Evolutionary conservation across 176 grass and related monocot genomes (phyloP).

Genomic region (Cenchrus americanus): DNA sequence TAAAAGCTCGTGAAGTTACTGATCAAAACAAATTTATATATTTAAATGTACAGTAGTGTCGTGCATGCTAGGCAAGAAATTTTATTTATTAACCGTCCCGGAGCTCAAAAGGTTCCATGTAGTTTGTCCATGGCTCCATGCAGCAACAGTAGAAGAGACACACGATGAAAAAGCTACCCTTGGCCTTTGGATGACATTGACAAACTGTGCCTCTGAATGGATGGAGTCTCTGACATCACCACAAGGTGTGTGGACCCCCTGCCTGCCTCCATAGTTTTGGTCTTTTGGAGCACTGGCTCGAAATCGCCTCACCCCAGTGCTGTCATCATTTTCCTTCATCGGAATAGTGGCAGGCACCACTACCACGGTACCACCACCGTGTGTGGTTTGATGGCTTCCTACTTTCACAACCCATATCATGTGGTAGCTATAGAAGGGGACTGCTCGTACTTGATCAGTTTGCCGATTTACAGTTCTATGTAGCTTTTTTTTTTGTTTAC

Average conservation of each 20-base stretch:
- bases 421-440: background rate
- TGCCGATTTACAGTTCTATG: background rate
- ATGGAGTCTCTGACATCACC: slow-evolving; percentile 48
- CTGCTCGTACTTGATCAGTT: background rate
- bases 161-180: slow-evolving; percentile 48
- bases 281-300: slow-evolving; percentile 48
- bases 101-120: slow-evolving; percentile 23
- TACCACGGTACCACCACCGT: slow-evolving; percentile 37
- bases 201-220: slow-evolving; percentile 56
- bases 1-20: slow-evolving; percentile 36
- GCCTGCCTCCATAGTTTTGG: slow-evolving; percentile 38
- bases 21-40: background rate
- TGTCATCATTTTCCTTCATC: slow-evolving; percentile 43
- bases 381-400: slow-evolving; percentile 37
- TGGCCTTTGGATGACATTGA: slow-evolving; percentile 50
- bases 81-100: slow-evolving; percentile 25
- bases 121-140: slow-evolving; percentile 20
- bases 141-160: slow-evolving; percentile 37
- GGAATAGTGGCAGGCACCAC: slow-evolving; percentile 38
- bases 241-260: slow-evolving; percentile 33
- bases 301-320: slow-evolving; percentile 40
- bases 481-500: background rate
- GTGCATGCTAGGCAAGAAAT: background rate
- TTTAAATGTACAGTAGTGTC: slow-evolving; percentile 1
- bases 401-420: background rate